Percentiles rank a stretch among this genome's conserved stretches.
These are phyloP conservation scores for Nevesoporus exiguus DNA, from an alignment of 768 basidiomycete species.

Conservation along the genomic window DNA sequence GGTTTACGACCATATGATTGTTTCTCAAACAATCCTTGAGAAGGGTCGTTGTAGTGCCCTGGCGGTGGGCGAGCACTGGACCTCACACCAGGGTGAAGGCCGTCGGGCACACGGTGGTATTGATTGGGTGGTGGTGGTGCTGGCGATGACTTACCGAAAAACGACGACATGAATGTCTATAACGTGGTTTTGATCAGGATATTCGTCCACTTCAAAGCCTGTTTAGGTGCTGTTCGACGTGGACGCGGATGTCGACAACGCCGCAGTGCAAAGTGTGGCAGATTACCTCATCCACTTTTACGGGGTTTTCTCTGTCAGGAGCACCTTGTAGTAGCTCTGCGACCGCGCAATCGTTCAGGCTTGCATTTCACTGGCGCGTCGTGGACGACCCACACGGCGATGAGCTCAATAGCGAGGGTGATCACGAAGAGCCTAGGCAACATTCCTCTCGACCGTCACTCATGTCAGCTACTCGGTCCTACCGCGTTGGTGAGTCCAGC, in stretches of 20 bases:
- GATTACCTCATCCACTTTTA: slow-evolving; percentile 22
- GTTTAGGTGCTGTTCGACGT: background rate
- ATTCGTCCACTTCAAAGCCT: background rate
- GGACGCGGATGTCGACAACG: background rate
- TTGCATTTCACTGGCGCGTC: background rate
- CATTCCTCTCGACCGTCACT: slow-evolving; percentile 39
- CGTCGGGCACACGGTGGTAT: slow-evolving; percentile 44
- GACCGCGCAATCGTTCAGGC: background rate
- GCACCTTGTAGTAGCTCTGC: background rate
- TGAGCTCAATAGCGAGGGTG: slow-evolving; percentile 11
- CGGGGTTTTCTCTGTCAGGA: background rate
- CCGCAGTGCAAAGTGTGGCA: background rate
- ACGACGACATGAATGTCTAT: slow-evolving; percentile 28
- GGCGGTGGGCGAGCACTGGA: slow-evolving; percentile 32
- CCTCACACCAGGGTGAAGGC: slow-evolving; percentile 34
- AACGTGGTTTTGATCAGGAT: background rate
- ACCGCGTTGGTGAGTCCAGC: slow-evolving; percentile 40
- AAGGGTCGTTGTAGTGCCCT: slow-evolving; percentile 54
- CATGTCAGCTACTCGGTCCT: slow-evolving; percentile 46
- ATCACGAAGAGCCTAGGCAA: slow-evolving; percentile 18
- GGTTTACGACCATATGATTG: slow-evolving; percentile 41
- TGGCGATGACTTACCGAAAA: slow-evolving; percentile 43
- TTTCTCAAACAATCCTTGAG: slow-evolving; percentile 49
- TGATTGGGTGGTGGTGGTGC: slow-evolving; percentile 29
- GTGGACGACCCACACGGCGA: background rate